Percentiles rank a stretch among this genome's conserved stretches.
Evolutionary conservation across 139 green algal species (phyloP).

Genomic region (Dunaliella primolecta): DNA sequence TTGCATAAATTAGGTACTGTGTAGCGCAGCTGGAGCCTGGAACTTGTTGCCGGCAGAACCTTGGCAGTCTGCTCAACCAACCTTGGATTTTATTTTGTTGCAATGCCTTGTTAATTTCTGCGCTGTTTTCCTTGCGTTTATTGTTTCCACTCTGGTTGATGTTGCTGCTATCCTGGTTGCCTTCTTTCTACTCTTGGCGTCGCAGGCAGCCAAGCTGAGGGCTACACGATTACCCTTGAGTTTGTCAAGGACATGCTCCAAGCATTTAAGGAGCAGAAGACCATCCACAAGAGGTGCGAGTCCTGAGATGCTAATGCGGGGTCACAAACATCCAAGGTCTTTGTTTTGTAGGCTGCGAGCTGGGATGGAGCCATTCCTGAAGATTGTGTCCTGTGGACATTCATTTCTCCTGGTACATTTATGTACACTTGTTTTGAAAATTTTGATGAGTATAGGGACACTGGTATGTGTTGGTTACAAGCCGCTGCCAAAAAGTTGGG

Average conservation of each 20-base stretch:
- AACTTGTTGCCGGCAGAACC: no score
- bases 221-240: conserved; percentile 69
- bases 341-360: not conserved
- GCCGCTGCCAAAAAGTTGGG: no score
- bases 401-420: no score
- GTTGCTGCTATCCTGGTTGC: not conserved
- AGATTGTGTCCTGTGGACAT: no score
- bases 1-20: no score
- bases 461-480: no score
- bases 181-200: conserved; percentile 17
- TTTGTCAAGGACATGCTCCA: conserved; percentile 92
- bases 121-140: not conserved
- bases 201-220: conserved; percentile 52
- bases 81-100: no score
- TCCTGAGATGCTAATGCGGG: not conserved
- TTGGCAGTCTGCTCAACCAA: no score
- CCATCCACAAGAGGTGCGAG: conserved; percentile 65
- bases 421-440: no score
- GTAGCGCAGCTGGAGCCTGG: no score
- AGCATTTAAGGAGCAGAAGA: conserved; percentile 82
- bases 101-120: conserved; percentile 5
- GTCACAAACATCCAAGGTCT: not conserved
- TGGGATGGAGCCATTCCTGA: no score
- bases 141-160: not conserved
- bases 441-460: no score